Evolutionary conservation across 495 filamentous ascomycete species (phyloP), one percentile per base, ranked within the genome.

Genomic region (Bacidia rubella): DNA sequence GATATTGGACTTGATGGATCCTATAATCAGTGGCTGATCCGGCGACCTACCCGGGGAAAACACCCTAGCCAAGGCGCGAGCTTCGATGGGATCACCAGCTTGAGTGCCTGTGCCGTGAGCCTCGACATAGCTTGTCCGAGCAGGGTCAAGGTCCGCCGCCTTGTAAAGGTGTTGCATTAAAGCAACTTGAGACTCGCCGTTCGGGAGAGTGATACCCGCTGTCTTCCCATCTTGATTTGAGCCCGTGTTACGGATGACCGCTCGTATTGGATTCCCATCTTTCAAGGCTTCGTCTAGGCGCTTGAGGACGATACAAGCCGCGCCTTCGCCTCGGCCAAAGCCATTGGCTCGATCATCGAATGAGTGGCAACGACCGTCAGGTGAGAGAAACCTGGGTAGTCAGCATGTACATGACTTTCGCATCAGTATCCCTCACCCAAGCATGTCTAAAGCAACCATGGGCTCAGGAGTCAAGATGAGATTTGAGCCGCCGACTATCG

Each of bases 281-380:
- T 53, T 45, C 0, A 74, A 40, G 0, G 73, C 73, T 3, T 56
- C 59, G 11, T 54, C 17, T 5, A 74, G 45, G 2, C 58, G 68
- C 51, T 74, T 74, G 2, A 77, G 50, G 3, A 71, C 52, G 1
- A 78, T 21, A 7, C 63, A 59, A 0, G 59, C 66, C 3, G 67
- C 57, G 0, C 72, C 73, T 55, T 75, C 73, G 0, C 73, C 71
- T 11, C 71, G 60, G 2, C 58, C 65, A 57, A 68, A 75, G 0
- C 72, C 73, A 51, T 73, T 68, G 3, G 63, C 71, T 24, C 69
- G 64, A 3, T 47, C 15, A 43, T 57, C 55, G 17, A 26, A 57
- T 17, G 49, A 32, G 17, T 49, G 85, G 62, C 83, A 88, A 10
- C 59, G 62, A 0, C 72, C 72, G 0, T 67, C 70, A 0, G 63